These are phyloP conservation scores for Aspergillus ostianus DNA, from an alignment of 495 filamentous ascomycete species.

Conservation along the genomic window DNA sequence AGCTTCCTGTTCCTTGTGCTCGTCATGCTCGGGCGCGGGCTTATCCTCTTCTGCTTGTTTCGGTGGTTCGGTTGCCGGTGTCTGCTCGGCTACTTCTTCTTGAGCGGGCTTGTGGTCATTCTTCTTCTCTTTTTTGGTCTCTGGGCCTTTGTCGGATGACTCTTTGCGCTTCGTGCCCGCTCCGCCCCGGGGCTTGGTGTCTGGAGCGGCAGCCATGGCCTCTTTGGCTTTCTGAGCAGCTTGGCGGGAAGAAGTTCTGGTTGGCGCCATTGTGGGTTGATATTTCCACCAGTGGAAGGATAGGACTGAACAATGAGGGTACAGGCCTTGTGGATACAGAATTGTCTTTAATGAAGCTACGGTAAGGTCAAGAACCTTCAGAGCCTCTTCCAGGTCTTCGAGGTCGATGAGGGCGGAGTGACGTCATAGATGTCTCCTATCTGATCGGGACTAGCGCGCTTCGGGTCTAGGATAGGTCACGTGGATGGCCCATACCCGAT, in stretches of 20 bases:
- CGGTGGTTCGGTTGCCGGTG: constrained; percentile 16
- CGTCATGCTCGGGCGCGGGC: background rate
- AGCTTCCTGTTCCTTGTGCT: constrained; percentile 7
- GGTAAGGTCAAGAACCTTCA: background rate
- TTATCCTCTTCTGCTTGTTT: constrained; percentile 29
- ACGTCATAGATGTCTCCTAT: constrained; percentile 18
- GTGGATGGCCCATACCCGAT: background rate
- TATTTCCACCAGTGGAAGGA: constrained; percentile 25
- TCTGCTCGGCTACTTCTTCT: constrained; percentile 9
- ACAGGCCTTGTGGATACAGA: constrained; percentile 3
- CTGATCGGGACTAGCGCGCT: background rate
- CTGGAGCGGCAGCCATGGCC: constrained; percentile 32
- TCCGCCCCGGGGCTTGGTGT: constrained; percentile 22
- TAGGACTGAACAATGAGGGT: background rate
- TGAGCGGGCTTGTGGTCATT: constrained; percentile 11
- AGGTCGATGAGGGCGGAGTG: constrained; percentile 21
- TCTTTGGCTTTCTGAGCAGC: constrained; percentile 48
- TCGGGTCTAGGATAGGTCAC: background rate
- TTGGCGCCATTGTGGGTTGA: constrained; percentile 27
- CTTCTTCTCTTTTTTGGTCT: constrained; percentile 37
- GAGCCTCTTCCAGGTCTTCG: background rate
- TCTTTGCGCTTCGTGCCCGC: constrained; percentile 39
- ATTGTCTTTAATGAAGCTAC: background rate
- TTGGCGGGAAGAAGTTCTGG: constrained; percentile 41
- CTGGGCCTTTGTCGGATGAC: constrained; percentile 20